Percentiles rank a stretch among this genome's conserved stretches.
Evolutionary conservation across 331 rosid genomes (phyloP).

Genomic region (Spiraea crenata): DNA sequence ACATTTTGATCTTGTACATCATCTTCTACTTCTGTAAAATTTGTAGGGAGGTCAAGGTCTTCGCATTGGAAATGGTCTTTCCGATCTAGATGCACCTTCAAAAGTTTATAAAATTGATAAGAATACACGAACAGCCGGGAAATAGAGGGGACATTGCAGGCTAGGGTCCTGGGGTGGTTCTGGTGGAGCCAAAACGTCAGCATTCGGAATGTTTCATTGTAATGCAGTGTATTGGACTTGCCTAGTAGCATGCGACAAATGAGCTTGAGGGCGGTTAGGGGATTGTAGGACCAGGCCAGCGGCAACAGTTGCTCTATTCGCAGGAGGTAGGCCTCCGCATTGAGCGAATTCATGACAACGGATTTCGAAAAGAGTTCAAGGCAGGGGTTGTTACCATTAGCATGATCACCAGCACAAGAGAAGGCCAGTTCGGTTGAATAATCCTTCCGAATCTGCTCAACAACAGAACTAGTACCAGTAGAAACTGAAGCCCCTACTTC

Average conservation of each 20-base stretch:
- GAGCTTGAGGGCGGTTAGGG: constrained; percentile 46
- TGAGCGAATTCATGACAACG: too few species aligned
- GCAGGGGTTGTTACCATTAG: too few species aligned
- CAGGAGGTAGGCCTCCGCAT: neutral
- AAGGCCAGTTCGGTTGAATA: too few species aligned
- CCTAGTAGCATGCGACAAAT: constrained; percentile 56
- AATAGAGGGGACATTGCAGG: constrained; percentile 37
- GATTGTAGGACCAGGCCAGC: constrained; percentile 24
- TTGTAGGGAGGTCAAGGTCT: too few species aligned
- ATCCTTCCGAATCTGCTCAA: too few species aligned
- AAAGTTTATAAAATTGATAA: constrained; percentile 56
- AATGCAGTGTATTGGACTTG: too few species aligned
- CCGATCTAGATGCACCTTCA: too few species aligned
- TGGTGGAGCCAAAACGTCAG: constrained; percentile 52
- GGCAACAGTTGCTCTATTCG: constrained; percentile 21
- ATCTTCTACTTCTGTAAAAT: too few species aligned
- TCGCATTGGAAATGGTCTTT: too few species aligned
- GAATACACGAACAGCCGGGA: constrained; percentile 49
- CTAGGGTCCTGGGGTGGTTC: constrained; percentile 54
- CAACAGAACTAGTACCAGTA: too few species aligned
- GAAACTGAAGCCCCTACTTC: too few species aligned
- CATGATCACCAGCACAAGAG: constrained; percentile 14
- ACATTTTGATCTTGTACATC: too few species aligned
- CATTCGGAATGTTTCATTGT: constrained; percentile 38
- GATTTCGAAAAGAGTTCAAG: constrained; percentile 47